Evolutionary conservation across 2,329 filamentous ascomycete species (phyloP).

Genomic region (Zasmidium citrigriseum): DNA sequence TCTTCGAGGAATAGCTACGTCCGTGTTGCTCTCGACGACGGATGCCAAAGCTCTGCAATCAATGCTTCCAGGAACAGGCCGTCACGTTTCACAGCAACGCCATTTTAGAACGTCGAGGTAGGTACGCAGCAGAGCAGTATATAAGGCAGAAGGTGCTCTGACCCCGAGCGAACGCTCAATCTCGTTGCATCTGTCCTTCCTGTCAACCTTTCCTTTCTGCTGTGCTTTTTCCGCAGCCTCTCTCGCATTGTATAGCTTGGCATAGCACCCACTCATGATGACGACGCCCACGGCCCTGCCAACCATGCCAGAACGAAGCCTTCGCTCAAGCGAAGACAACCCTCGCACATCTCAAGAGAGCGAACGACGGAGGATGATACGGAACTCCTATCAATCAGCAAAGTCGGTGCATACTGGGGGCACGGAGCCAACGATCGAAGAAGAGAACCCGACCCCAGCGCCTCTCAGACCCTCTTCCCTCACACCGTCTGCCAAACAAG

Average conservation of each 20-base stretch:
- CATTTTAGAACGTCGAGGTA: not conserved
- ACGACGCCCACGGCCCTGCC: not conserved
- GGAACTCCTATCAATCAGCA: constrained; percentile 5
- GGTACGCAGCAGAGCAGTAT: not conserved
- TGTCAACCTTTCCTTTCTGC: not conserved
- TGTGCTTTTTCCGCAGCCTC: not conserved
- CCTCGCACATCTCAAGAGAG: not conserved
- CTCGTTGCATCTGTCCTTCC: not conserved
- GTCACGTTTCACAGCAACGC: not conserved
- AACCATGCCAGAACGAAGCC: constrained; percentile 3
- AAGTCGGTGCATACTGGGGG: constrained; percentile 5
- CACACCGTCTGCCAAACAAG: not conserved
- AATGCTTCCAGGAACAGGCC: not conserved
- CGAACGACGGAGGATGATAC: constrained; percentile 4
- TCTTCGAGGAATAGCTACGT: not conserved
- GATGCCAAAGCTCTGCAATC: not conserved
- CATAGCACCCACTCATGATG: not conserved
- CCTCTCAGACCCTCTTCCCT: constrained; percentile 5
- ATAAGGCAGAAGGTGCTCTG: not conserved
- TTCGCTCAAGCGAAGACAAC: constrained; percentile 4
- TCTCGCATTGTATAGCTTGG: not conserved
- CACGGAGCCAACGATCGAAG: not conserved
- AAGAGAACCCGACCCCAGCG: constrained; percentile 1
- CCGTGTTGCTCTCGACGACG: constrained; percentile 2
- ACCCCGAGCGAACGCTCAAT: not conserved